Evolutionary conservation across 202 grass and related monocot genomes (phyloP).

Genomic region (Alloteropsis angusta): DNA sequence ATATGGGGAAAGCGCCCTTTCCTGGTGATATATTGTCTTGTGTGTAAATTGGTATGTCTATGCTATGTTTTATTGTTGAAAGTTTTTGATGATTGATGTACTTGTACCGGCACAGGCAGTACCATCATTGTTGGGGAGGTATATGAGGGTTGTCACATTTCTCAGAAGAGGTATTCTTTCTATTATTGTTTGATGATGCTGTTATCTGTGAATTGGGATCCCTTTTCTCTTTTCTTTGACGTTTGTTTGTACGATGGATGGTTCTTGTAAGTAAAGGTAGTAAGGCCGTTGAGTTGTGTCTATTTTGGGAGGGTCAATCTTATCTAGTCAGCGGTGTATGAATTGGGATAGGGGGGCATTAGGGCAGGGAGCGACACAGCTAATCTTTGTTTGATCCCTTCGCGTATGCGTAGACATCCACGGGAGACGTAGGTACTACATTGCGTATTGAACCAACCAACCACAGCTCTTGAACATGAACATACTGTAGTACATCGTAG

Average conservation of each 20-base stretch:
- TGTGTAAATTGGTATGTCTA: slow-evolving; percentile 26
- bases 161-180: background rate
- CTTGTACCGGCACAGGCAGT: slow-evolving; percentile 49
- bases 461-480: too few species aligned
- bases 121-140: slow-evolving; percentile 56
- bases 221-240: background rate
- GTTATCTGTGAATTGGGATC: background rate
- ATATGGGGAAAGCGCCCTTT: slow-evolving; percentile 77
- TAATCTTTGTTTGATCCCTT: too few species aligned
- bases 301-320: background rate
- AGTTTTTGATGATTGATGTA: slow-evolving; percentile 40
- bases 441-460: too few species aligned
- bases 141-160: slow-evolving; percentile 25
- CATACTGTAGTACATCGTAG: too few species aligned
- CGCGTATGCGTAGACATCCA: too few species aligned
- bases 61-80: slow-evolving; percentile 5
- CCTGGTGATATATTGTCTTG: slow-evolving; percentile 74
- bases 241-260: background rate
- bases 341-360: background rate
- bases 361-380: background rate
- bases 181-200: background rate
- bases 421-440: too few species aligned
- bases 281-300: background rate
- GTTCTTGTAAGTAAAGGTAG: background rate
- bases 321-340: background rate